Base-by-base conservation (phyloP, 768 basidiomycete species). In the Tricholoma furcatifolium region DNA sequence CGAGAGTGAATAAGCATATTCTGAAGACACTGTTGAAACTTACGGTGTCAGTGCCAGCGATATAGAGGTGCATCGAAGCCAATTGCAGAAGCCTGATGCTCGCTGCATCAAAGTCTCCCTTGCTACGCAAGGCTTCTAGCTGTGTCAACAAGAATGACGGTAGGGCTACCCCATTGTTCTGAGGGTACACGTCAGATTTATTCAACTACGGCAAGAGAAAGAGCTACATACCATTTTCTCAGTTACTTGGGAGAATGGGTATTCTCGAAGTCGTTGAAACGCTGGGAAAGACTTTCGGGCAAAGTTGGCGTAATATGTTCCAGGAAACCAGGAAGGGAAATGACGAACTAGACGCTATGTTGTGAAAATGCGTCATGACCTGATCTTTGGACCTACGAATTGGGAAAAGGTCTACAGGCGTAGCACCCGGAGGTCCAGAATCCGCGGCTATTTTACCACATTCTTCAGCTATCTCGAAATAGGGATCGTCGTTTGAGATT, bases 31-130 rank as follows among this genome's bases (percentile, higher is more conserved):
- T 14, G 32, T 21, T 36, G 18, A 5, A 35, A 43, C 67, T 12
- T 39, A 74, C 73, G 42, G 75, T 73, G 52, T 71, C 69, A 12
- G 66, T 65, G 23, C 70, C 74, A 15, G 63, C 72, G 35, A 59
- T 47, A 43, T 62, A 64, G 38, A 67, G 54, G 7, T 55, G 42
- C 10, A 58, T 63, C 2, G 64, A 57, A 27, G 51, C 51, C 1
- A 55, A 61, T 34, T 54, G 56, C 17, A 69, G 43, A 39, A 64
- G 55, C 10, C 58, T 58, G 2, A 56, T n/a, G 14, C 23, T 46
- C 35, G 24, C 23, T 31, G 32, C 32, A 17, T 31, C n/a, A 3
- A 35, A 49, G 3, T 59, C 54, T 4, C 27, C 20, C 11, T 48
- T 39, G 4, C 49, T 31, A n/a, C 54, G 45, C 24, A 60, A 35